Evolutionary conservation across 768 basidiomycete species (phyloP), one percentile per base, ranked within the genome.

Genomic region (Pleurotus djamor): DNA sequence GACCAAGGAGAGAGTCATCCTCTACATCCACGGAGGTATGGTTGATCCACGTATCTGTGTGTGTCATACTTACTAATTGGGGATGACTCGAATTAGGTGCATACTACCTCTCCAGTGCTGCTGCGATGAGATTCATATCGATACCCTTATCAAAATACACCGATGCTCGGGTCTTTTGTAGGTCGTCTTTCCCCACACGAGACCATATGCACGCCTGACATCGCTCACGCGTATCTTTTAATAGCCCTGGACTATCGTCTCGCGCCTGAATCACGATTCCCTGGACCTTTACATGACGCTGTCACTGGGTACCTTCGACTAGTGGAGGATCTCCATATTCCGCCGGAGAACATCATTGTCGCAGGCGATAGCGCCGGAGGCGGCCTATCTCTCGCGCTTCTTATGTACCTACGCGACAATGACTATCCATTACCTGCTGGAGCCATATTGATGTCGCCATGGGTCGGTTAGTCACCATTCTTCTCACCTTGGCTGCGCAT

Each of bases 371-470:
- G 92, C 61, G 96, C 97, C 6, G 96, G 96, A 4, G 96, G 96
- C 32, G 95, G 92, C 0, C 74, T 99, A 4, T 79, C 85, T 28
- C 81, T 98, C 1, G 95, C 94, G 0, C 74, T 95, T 49, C 74
- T 96, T 57, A 88, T 98, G 86, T 99, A 99, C 70, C 83, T 99
- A 14, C 82, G 96, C n/a, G 96, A 99, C 68, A 90, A 96, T 64
- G 75, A 78, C 13, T 96, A 96, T 69, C 83, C 88, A 1, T 67
- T 96, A 4, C 96, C 96, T 7, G 84, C 89, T 33, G 93, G 89
- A 3, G 88, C 88, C 6, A 92, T 98, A 33, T 71, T 97, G 41
- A 87, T 98, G 84, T 94, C 90, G 21, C 95, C 95, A 4, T 98
- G 95, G 95, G 94, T 96, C 64, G 94, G 95, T 89, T 60, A 76